Evolutionary conservation across 2,329 filamentous ascomycete species (phyloP).

Genomic region (Talaromyces rugulosus): DNA sequence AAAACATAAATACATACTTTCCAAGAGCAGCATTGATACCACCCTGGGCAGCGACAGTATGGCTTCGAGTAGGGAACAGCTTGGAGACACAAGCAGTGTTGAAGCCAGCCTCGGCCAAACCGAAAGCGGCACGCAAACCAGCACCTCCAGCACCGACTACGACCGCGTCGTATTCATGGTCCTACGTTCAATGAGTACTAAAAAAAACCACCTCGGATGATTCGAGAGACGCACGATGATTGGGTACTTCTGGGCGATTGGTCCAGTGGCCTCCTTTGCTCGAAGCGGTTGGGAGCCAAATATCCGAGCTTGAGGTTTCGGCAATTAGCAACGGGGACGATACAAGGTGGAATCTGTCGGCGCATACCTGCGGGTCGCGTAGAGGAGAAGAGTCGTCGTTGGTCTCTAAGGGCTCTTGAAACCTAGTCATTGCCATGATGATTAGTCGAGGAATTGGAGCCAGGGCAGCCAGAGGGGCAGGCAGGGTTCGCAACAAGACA

Average conservation of each 20-base stretch:
- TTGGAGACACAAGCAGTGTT: conserved; percentile 64
- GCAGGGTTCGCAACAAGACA: conserved; percentile 4
- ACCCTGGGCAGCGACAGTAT: conserved; percentile 64
- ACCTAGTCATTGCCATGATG: conserved; percentile 46
- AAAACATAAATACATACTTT: conserved; percentile 29
- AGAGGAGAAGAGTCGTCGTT: conserved; percentile 78
- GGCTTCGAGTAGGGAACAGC: conserved; percentile 60
- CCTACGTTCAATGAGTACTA: conserved; percentile 46
- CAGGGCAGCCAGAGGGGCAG: conserved; percentile 10
- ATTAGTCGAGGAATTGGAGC: conserved; percentile 21
- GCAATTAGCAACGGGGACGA: conserved; percentile 21
- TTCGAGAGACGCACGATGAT: conserved; percentile 67
- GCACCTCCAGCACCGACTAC: conserved; percentile 67
- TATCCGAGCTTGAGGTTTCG: conserved; percentile 62
- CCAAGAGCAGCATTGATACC: conserved; percentile 52
- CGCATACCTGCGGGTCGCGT: conserved; percentile 71
- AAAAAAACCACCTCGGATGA: conserved; percentile 10
- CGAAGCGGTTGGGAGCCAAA: conserved; percentile 80
- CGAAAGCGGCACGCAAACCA: conserved; percentile 60
- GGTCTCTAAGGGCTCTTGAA: conserved; percentile 58
- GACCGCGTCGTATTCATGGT: conserved; percentile 97
- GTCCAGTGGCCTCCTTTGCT: conserved; percentile 87
- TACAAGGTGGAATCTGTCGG: conserved; percentile 18
- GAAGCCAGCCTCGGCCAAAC: conserved; percentile 60
- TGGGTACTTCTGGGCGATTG: conserved; percentile 84